Conservation (phyloP, 106 monocot genomes). For the Dactylorhiza incarnata region DNA sequence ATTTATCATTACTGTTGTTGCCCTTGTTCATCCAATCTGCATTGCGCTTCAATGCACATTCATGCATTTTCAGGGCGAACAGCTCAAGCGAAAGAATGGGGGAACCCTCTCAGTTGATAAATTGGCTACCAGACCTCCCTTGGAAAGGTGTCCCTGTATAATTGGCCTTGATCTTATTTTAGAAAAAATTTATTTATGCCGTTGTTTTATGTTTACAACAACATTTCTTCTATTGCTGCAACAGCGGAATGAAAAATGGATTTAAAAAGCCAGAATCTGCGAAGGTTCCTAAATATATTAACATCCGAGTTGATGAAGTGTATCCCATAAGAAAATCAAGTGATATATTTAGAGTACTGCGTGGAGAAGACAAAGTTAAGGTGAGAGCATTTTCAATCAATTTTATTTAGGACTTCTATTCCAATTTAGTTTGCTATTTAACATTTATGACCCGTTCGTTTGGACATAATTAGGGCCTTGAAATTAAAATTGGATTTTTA, state of each 20-base stretch:
- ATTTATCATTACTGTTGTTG: neutral
- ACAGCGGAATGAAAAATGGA: conserved; percentile 9
- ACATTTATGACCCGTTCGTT: no score
- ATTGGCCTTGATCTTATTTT: neutral
- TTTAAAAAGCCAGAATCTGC: conserved; percentile 15
- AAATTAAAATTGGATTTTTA: no score
- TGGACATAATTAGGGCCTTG: no score
- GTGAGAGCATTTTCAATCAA: conserved; percentile 14
- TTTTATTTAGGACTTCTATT: conserved; percentile 1
- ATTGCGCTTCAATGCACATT: neutral
- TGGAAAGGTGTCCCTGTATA: conserved; percentile 20
- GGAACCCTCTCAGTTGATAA: conserved; percentile 8
- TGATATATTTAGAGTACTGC: conserved; percentile 38
- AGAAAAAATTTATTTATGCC: neutral
- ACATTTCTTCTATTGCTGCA: neutral
- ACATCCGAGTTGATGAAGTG: conserved; percentile 42
- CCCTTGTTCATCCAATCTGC: neutral
- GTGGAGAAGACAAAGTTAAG: conserved; percentile 39
- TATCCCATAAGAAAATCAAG: conserved; percentile 59
- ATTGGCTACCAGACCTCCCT: neutral
- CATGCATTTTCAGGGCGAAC: conserved; percentile 42
- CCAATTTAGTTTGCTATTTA: no score
- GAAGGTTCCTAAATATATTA: conserved; percentile 49
- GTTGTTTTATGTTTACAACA: neutral
- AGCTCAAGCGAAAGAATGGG: conserved; percentile 44